Evolutionary conservation across 306 rosid genomes (phyloP).

Genomic region (Pyrus pyrifolia): DNA sequence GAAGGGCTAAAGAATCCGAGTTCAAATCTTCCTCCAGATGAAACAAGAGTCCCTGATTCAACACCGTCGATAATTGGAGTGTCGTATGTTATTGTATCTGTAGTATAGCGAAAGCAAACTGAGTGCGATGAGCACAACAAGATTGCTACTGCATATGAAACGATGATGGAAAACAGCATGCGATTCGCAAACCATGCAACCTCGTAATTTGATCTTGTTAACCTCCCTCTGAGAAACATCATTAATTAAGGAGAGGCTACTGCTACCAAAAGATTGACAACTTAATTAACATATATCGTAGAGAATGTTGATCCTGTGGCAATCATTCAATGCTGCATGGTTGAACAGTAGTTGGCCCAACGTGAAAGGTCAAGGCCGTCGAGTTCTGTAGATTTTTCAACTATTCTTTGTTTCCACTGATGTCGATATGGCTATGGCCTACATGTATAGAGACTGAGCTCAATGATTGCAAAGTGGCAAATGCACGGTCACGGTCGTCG

Average conservation of each 20-base stretch:
- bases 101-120: neutral
- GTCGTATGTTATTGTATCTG: slow-evolving; percentile 1
- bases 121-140: neutral
- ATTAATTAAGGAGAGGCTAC: neutral
- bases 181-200: neutral
- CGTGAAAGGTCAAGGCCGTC: no score
- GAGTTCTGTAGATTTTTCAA: no score
- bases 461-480: no score
- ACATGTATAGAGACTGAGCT: no score
- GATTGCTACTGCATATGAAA: neutral
- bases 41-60: slow-evolving; percentile 16
- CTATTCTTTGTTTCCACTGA: no score
- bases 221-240: no score
- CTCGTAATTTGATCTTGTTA: no score
- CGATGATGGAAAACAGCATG: neutral
- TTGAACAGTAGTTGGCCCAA: no score
- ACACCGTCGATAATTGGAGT: neutral
- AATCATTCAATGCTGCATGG: no score
- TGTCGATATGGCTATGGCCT: no score
- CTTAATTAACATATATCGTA: no score
- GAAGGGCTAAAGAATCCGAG: slow-evolving; percentile 32
- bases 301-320: neutral
- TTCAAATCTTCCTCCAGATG: slow-evolving; percentile 18
- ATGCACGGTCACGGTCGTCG: no score
- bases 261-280: neutral